phyloP scores from a whole-genome alignment of 306 rosid genomes.

The Gastrolobium bilobum region DNA sequence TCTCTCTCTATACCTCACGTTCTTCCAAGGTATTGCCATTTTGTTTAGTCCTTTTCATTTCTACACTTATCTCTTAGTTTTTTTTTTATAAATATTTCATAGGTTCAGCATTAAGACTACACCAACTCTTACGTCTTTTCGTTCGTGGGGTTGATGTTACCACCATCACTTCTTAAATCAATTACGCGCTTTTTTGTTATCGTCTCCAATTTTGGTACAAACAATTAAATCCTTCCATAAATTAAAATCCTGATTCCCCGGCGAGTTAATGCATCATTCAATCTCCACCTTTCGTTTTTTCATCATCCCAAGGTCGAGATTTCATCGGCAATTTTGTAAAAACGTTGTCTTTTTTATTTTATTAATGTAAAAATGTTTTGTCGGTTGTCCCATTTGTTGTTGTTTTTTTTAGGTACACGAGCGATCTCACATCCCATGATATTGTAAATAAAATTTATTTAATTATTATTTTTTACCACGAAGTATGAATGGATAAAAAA shows the following conservation, averaged over 20 bases:
- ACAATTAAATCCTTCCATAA: neutral
- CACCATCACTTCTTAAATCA: neutral
- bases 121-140: too few species aligned
- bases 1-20: too few species aligned
- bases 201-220: neutral
- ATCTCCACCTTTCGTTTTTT: conserved; percentile 28
- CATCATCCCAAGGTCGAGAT: conserved; percentile 3
- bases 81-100: too few species aligned
- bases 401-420: neutral
- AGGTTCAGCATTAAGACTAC: too few species aligned
- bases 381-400: neutral
- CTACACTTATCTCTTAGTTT: too few species aligned
- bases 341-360: neutral
- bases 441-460: neutral
- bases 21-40: too few species aligned
- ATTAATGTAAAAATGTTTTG: neutral
- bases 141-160: too few species aligned
- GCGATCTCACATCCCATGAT: neutral
- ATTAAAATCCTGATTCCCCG: neutral
- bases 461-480: neutral
- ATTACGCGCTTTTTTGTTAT: neutral
- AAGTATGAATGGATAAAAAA: conserved; percentile 17
- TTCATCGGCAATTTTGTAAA: neutral
- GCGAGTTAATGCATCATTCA: conserved; percentile 44
- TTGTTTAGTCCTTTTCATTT: too few species aligned